phyloP scores from a whole-genome alignment of 1,284 basidiomycete genomes.

The Rhodotorula mucilaginosa region DNA sequence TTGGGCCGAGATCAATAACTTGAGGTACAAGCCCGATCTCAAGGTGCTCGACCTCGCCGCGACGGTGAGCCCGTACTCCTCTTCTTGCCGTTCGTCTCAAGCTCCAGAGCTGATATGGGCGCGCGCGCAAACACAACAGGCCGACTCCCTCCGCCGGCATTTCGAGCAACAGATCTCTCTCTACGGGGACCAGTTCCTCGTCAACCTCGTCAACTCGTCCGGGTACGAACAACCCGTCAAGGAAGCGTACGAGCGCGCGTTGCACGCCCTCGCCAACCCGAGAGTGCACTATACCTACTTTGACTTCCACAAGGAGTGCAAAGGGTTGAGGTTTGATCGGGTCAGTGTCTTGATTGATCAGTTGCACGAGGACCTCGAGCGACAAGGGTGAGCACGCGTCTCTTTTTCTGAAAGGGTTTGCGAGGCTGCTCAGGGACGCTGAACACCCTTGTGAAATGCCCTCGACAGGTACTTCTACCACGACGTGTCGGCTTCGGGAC shows the following conservation, averaged over 20 bases:
- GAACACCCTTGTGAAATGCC: no score
- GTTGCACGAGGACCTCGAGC: constrained; percentile 68
- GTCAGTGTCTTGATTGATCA: constrained; percentile 79
- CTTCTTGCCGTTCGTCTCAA: neutral
- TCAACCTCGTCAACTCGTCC: constrained; percentile 94
- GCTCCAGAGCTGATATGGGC: no score
- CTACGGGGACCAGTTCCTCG: constrained; percentile 79
- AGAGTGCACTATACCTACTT: constrained; percentile 87
- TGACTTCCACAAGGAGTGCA: constrained; percentile 97
- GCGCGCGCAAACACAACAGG: constrained; percentile 51
- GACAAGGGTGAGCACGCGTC: constrained; percentile 61
- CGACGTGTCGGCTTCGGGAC: constrained; percentile 53
- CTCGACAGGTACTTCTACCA: constrained; percentile 67
- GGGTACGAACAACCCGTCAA: constrained; percentile 94
- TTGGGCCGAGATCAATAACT: constrained; percentile 95
- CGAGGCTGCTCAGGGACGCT: no score
- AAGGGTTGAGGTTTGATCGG: constrained; percentile 90
- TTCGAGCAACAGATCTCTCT: constrained; percentile 68
- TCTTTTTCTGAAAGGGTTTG: neutral
- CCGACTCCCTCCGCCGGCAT: constrained; percentile 70
- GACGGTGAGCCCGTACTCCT: constrained; percentile 57
- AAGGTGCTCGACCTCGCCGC: constrained; percentile 90
- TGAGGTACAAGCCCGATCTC: constrained; percentile 95
- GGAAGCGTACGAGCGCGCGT: constrained; percentile 83
- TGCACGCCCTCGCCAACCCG: constrained; percentile 52